These are phyloP conservation scores for Annulohypoxylon moriforme DNA, from an alignment of 495 filamentous ascomycete species.

Conservation along the genomic window DNA sequence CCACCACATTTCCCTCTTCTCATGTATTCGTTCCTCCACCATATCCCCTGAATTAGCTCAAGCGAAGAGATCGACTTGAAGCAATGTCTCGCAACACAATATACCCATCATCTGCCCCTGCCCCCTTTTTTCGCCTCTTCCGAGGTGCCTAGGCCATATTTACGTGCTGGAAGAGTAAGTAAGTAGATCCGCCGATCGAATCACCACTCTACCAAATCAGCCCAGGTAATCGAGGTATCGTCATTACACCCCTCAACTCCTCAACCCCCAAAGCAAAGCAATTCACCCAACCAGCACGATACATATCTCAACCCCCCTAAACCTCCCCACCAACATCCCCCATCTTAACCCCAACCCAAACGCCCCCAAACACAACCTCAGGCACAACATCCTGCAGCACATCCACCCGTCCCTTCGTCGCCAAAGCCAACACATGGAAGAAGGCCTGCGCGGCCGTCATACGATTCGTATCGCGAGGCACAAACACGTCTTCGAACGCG, in stretches of 20 bases:
- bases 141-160: neutral
- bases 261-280: neutral
- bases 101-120: neutral
- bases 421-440: slow-evolving; percentile 76
- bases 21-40: neutral
- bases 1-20: neutral
- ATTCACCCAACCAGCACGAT: neutral
- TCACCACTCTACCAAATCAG: neutral
- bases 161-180: neutral
- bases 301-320: neutral
- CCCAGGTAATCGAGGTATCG: neutral
- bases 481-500: slow-evolving; percentile 72
- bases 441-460: slow-evolving; percentile 77
- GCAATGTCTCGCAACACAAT: neutral
- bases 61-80: neutral
- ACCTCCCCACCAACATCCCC: neutral
- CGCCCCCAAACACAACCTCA: slow-evolving; percentile 50
- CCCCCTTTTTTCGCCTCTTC: neutral
- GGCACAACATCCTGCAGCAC: slow-evolving; percentile 63
- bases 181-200: neutral
- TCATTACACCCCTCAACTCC: too few relatives aligned
- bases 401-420: slow-evolving; percentile 68
- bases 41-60: neutral
- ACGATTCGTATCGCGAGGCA: slow-evolving; percentile 62
- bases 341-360: slow-evolving; percentile 48